phyloP scores from a whole-genome alignment of 192 early-diverging fungal genomes.

The Mortierella antarctica region DNA sequence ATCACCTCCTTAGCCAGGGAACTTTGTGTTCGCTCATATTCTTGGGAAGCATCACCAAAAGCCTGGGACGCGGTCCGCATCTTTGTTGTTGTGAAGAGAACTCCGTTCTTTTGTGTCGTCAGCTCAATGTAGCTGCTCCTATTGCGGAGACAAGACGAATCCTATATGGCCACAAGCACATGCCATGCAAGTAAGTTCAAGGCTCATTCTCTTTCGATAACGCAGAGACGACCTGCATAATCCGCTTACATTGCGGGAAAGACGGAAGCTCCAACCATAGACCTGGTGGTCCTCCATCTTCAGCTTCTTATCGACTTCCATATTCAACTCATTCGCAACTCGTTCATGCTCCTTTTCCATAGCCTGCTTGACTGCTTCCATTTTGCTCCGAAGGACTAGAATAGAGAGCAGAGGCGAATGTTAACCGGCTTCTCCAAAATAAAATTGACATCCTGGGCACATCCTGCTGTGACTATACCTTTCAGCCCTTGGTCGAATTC shows the following conservation, averaged over 20 bases:
- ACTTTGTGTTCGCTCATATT: constrained; percentile 78
- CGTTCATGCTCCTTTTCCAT: constrained; percentile 53
- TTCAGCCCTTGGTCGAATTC: constrained; percentile 82
- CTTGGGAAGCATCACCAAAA: constrained; percentile 65
- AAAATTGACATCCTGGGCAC: neutral
- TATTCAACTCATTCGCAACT: constrained; percentile 70
- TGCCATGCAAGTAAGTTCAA: neutral
- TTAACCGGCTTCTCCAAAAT: neutral
- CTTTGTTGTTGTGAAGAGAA: constrained; percentile 84
- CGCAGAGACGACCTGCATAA: neutral
- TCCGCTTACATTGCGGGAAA: constrained; percentile 69
- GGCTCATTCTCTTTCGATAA: neutral
- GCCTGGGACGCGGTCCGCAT: constrained; percentile 72
- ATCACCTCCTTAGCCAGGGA: constrained; percentile 90
- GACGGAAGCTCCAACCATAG: constrained; percentile 88
- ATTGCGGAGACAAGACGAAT: constrained; percentile 76
- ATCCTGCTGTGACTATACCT: constrained; percentile 50
- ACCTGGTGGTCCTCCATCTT: constrained; percentile 88
- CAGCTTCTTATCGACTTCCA: constrained; percentile 88
- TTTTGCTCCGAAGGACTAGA: constrained; percentile 36
- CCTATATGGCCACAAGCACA: constrained; percentile 43
- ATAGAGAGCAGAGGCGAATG: neutral
- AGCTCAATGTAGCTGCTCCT: constrained; percentile 85
- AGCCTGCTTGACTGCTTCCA: constrained; percentile 30
- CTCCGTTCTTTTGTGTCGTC: constrained; percentile 88